phyloP scores from a whole-genome alignment of 1,139 yeast genomes.

The Saccharomyces hybrid region DNA sequence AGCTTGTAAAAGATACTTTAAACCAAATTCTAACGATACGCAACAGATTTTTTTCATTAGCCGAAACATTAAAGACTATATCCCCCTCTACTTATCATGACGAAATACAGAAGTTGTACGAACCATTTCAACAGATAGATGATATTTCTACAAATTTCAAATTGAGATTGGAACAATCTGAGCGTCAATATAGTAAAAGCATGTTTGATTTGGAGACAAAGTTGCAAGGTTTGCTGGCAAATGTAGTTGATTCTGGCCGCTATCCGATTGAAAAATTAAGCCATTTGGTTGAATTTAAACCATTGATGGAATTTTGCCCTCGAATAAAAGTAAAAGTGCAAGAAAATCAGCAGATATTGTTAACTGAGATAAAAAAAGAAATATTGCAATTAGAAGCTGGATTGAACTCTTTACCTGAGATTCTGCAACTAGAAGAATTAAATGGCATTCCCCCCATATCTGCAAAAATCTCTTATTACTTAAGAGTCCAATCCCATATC shows the following conservation, averaged over 20 bases:
- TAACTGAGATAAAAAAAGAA: constrained; percentile 43
- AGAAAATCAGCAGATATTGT: constrained; percentile 46
- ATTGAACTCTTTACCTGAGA: not conserved
- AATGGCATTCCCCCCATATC: constrained; percentile 44
- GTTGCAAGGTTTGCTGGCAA: constrained; percentile 37
- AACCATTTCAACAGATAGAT: not conserved
- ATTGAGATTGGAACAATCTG: constrained; percentile 36
- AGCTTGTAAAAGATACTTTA: not conserved
- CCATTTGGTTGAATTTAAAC: constrained; percentile 42
- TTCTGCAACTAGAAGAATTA: constrained; percentile 20
- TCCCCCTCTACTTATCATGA: not conserved
- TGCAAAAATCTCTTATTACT: constrained; percentile 44
- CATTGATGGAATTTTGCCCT: constrained; percentile 41
- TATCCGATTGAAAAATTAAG: constrained; percentile 45
- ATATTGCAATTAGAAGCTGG: constrained; percentile 30
- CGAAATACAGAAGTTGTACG: not conserved
- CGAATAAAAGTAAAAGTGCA: constrained; percentile 47
- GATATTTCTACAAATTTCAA: constrained; percentile 9
- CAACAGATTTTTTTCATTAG: not conserved
- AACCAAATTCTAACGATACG: not conserved
- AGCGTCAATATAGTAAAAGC: constrained; percentile 37
- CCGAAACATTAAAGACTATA: not conserved
- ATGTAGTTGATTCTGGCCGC: constrained; percentile 35
- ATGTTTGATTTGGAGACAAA: constrained; percentile 41
- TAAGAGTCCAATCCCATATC: constrained; percentile 41